Base-by-base conservation (phyloP, 2,329 filamentous ascomycete species). In the Thielaviopsis punctulata region DNA sequence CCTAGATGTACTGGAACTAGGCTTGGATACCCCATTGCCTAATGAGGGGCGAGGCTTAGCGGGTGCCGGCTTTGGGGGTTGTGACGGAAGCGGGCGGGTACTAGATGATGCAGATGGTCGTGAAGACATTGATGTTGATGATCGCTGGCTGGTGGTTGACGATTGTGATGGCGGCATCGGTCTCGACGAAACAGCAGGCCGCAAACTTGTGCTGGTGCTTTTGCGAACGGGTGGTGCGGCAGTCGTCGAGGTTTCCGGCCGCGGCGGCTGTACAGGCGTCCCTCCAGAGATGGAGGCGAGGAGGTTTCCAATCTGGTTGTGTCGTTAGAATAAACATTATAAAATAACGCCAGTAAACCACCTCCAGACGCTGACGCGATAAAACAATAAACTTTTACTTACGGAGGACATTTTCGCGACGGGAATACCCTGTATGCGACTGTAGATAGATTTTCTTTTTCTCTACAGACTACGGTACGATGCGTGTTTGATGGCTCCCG, bases 71-170 rank as follows among this genome's bases (percentile, higher is more conserved):
- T 63, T 49, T 13, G 52, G 53, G 6, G 47, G 46, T 51, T 48
- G 52, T 45, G 56, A 52, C 3, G 60, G 54, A 47, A 63, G 62
- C 25, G 62, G 58, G 19, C 62, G 60, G 55, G 56, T 59, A 51
- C 64, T 57, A 52, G 63, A 62, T 25, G 61, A 61, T 41, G 63
- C 60, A 48, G 58, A 58, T 8, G 64, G 52, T 44, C 41, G 52
- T 22, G 49, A 57, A 45, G 51, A 49, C 27, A 25, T 25, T 25
- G 51, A 45, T 43, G 54, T 46, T 25, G 51, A 45, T 43, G 54
- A 43, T 27, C 44, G 45, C 27, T 24, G 45, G 24, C 25, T 30
- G 19, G 47, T 51, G 23, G 23, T 48, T 33, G 50, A 19, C 33
- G 39, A 44, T 3, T 25, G 7, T n/a, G 39, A 7, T 19, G 18